Base-by-base conservation (phyloP, 805 yeast species). In the Debaryomyces hansenii region DNA sequence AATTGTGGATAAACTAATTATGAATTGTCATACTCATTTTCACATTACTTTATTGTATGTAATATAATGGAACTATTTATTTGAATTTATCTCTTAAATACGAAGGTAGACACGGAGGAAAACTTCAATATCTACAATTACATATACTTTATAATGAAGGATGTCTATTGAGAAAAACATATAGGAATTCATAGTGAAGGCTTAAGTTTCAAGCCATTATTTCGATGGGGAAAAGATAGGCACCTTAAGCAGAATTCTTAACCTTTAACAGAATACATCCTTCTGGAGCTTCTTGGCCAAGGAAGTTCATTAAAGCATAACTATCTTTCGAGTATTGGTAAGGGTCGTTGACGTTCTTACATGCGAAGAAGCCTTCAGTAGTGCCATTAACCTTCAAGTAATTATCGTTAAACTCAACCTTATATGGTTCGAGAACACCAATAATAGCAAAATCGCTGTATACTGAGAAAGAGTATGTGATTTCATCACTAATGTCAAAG, bases 291-390 rank as follows among this genome's bases (percentile, higher is more conserved):
- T 14, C 5, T 20, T 29, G 44, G 11, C 32, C 28, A 20, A 37
- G 37, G 33, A 41, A 21, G 31, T 21, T 38, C 11, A 48, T 46
- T 36, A 64, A 40, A n/a, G 61, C 63, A 33, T 49, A 58, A 15
- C 41, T 10, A 4, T 18, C 10, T 20, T 52, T 18, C 14, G 67
- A 60, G 47, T 63, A 63, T 10, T 46, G 36, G 56, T 65, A 63
- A 16, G 69, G 69, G 48, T 66, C 70, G 29, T 53, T 52, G 45
- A 62, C 45, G 51, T 63, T 56, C 47, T 56, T 57, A 42, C 61
- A 54, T 46, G 67, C 69, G 41, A 49, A 59, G 52, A 64, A 59
- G 12, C 46, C 45, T 20, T 42, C 49, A 36, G 53, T 37, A 9
- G 51, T 29, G 15, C 64, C 63, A 35, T 53, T 45, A 38, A 50